A percentile compares a stretch with the other conserved stretches of the same genome.
These are phyloP conservation scores for Myxozyma sirexii DNA, from an alignment of 805 yeast genomes.

Conservation along the genomic window DNA sequence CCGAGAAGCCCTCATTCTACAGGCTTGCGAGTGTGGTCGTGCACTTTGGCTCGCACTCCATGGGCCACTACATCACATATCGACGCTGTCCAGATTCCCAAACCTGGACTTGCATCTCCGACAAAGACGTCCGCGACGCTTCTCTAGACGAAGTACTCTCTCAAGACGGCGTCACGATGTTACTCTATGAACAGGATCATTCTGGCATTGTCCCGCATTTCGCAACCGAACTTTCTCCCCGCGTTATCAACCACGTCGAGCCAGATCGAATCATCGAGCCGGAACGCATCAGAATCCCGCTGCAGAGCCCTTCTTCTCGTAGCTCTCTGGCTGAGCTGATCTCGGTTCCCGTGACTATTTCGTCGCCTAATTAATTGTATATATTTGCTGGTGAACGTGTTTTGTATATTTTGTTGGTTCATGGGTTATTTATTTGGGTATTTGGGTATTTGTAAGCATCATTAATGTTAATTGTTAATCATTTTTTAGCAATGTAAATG, in stretches of 20 bases:
- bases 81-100: constrained; percentile 58
- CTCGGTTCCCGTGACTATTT: constrained; percentile 2
- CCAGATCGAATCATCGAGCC: not conserved
- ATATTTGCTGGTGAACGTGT: not conserved
- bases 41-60: constrained; percentile 94
- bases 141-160: constrained; percentile 79
- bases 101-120: constrained; percentile 94
- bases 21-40: constrained; percentile 81
- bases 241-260: not conserved
- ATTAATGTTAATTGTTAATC: too few relatives aligned
- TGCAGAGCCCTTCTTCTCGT: not conserved
- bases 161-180: constrained; percentile 83
- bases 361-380: not conserved
- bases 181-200: constrained; percentile 63
- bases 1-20: constrained; percentile 40
- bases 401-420: not conserved
- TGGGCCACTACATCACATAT: constrained; percentile 92
- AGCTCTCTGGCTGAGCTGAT: not conserved
- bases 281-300: not conserved
- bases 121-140: constrained; percentile 80
- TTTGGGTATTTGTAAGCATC: too few relatives aligned
- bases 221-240: not conserved
- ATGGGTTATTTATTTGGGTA: not conserved
- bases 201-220: not conserved
- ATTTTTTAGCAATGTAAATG: too few relatives aligned